Evolutionary conservation across 371 early-diverging fungal genomes (phyloP), one percentile per base, ranked within the genome.

Genomic region (Batkoa obscura): DNA sequence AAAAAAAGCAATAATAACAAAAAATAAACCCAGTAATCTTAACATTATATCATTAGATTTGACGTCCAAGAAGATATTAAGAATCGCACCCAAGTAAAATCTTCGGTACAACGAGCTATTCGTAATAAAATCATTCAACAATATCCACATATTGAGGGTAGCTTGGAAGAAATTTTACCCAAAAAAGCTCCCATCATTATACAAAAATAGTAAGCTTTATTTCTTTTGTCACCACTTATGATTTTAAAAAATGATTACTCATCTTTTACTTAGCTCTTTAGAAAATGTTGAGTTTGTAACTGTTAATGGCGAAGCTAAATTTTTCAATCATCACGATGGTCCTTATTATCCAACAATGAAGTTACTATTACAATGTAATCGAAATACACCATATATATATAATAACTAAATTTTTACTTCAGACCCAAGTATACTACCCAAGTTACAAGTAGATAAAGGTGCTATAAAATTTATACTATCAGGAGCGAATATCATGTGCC

Each of bases 401-500:
- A 38, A 46, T 5, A 34, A 31, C 36, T 42, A 58, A 1, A 1
- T 37, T 23, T 10, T 36, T 15, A 43, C 52, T 41, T 37, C 60
- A 88, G 88, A 84, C 73, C 98, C 98, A 0, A 81, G 79, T 66
- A 88, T 93, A 56, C 70, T 96, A 66, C 91, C 94, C 39, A 71
- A 72, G 37, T 68, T 95, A 51, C 93, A 92, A 63, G 94, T 95
- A 30, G 98, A 97, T 66, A 81, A 86, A 15, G 98, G 96, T 5
- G 98, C 98, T 32, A 95, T 96, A 64, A 96, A 95, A 73, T 94
- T 92, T 68, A 84, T 97, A 8, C 77, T 97, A 46, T 82, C 86
- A 2, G 95, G 94, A 2, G 96, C 96, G 50, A 86, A 93, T 64
- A 92, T 97, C 62, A 97, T 97, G 98, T 94, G 95, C 62, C 96